phyloP scores from a whole-genome alignment of 78 protist species.

The Diacronema lutheri region DNA sequence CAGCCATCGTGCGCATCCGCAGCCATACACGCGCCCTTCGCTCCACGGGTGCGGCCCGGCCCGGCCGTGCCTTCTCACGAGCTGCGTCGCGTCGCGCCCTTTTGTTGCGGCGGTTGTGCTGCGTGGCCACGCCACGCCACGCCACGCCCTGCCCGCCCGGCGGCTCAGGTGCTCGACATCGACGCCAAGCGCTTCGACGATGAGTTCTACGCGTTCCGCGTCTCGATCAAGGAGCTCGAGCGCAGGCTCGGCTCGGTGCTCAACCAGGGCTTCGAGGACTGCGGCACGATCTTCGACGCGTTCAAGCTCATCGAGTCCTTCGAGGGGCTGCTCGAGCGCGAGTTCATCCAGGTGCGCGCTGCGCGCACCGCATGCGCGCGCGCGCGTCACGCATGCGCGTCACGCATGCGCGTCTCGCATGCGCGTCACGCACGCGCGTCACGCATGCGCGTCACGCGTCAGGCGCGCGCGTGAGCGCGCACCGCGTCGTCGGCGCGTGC shows the following conservation, averaged over 20 bases:
- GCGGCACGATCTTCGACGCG: constrained; percentile 28
- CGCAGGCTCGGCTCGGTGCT: constrained; percentile 36
- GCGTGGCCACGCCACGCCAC: too few species aligned
- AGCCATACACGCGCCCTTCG: too few species aligned
- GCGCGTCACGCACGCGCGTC: not conserved
- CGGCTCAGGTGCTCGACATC: too few species aligned
- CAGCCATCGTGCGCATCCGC: too few species aligned
- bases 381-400: not conserved
- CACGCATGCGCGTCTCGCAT: not conserved
- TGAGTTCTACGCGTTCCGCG: constrained; percentile 30
- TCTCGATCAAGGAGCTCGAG: constrained; percentile 29
- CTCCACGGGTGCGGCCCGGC: too few species aligned
- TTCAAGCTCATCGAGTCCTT: constrained; percentile 68
- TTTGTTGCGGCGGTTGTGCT: too few species aligned
- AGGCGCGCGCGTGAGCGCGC: not conserved
- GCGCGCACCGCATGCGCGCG: not conserved
- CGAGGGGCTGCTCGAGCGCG: constrained; percentile 61
- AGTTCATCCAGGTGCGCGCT: constrained; percentile 13
- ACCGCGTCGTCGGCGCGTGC: not conserved
- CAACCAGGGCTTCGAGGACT: constrained; percentile 51
- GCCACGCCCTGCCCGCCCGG: too few species aligned
- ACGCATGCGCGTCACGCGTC: not conserved
- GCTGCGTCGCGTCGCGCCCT: too few species aligned
- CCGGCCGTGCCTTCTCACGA: too few species aligned
- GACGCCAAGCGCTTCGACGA: constrained; percentile 12